phyloP scores from a whole-genome alignment of 179 eudicot species.

The Silene coronaria region DNA sequence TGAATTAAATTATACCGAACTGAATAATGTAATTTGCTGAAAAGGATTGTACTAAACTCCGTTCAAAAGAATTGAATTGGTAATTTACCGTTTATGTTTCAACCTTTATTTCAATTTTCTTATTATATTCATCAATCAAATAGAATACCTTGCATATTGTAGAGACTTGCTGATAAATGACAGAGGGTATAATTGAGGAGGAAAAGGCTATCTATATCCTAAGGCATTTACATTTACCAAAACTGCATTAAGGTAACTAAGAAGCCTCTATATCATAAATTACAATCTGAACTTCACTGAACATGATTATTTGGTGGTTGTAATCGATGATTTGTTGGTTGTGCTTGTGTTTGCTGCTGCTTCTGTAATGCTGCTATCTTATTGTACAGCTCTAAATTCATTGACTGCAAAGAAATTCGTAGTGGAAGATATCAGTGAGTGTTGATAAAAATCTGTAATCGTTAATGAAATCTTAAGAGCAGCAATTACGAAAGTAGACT shows the following conservation, averaged over 20 bases:
- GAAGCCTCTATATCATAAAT: conserved; percentile 12
- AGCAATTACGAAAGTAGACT: too few species aligned
- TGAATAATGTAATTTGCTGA: neutral
- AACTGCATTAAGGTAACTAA: conserved; percentile 20
- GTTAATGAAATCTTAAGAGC: too few species aligned
- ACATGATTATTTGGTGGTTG: conserved; percentile 24
- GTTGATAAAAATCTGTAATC: neutral
- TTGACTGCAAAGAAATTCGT: conserved; percentile 40
- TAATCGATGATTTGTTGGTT: conserved; percentile 31
- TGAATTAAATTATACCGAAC: neutral
- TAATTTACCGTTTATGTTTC: neutral
- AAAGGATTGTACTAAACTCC: neutral
- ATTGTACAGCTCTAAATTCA: conserved; percentile 68
- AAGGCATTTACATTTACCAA: conserved; percentile 31
- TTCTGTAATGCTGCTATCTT: conserved; percentile 63
- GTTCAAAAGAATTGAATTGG: neutral
- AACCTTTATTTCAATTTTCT: conserved; percentile 1
- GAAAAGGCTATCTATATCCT: conserved; percentile 14
- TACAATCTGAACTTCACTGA: conserved; percentile 27
- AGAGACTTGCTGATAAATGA: conserved; percentile 5
- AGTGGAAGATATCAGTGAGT: neutral
- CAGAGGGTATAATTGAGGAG: neutral
- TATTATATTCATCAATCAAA: conserved; percentile 12
- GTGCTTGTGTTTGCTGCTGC: conserved; percentile 48
- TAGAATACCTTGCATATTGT: conserved; percentile 6